Evolutionary conservation across 148 eudicot species (phyloP).

Genomic region (Rhododendron ferrugineum): DNA sequence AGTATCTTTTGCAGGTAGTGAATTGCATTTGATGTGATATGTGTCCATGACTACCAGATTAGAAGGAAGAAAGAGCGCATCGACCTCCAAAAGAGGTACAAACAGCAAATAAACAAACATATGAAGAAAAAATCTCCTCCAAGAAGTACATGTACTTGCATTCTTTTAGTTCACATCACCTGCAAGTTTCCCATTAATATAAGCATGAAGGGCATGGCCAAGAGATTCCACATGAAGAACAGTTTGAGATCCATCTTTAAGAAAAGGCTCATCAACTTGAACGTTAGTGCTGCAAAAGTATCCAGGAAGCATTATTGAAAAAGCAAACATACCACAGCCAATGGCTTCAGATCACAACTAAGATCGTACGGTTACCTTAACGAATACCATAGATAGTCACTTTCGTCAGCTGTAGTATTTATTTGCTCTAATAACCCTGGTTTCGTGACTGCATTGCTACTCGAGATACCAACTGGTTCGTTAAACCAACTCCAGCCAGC

Average conservation of each 20-base stretch:
- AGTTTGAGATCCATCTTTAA: conserved; percentile 64
- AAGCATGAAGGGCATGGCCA: conserved; percentile 83
- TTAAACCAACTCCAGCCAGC: conserved; percentile 74
- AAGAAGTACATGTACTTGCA: not conserved
- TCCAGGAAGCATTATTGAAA: not conserved
- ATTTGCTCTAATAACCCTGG: conserved; percentile 74
- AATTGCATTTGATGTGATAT: not conserved
- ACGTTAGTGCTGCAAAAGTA: conserved; percentile 42
- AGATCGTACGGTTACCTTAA: conserved; percentile 41
- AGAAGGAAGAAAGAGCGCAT: not conserved
- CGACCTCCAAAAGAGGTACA: not conserved
- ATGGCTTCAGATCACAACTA: not conserved
- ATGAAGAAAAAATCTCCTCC: not conserved
- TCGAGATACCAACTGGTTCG: conserved; percentile 90
- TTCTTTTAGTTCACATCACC: conserved; percentile 35
- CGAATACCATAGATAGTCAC: conserved; percentile 97
- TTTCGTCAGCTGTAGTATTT: conserved; percentile 84
- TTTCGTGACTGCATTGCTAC: conserved; percentile 45
- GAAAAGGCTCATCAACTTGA: conserved; percentile 57
- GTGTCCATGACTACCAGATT: not conserved
- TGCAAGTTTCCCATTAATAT: conserved; percentile 66
- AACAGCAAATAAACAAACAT: not conserved
- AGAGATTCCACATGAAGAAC: conserved; percentile 70
- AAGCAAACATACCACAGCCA: not conserved
- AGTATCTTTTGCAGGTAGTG: not conserved